Evolutionary conservation across 495 filamentous ascomycete species (phyloP), one percentile per base, ranked within the genome.

Genomic region (Trichoderma virens): DNA sequence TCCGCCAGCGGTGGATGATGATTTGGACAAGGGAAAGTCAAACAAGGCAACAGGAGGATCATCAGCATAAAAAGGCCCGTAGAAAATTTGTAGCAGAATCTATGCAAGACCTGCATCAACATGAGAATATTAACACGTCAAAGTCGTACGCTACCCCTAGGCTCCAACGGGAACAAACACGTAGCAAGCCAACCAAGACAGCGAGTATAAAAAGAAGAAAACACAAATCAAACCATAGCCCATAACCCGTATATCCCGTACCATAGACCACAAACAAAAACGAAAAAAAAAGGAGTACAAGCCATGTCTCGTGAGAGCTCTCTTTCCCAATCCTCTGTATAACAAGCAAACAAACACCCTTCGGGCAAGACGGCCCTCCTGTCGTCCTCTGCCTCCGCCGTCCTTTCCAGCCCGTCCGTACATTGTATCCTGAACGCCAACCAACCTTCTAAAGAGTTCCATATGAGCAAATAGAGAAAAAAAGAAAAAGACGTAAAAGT

Each of bases 1-100:
- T 43, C 68, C 69, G 41, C 73, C 75, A 11, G 70, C 61, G 60
- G 72, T 76, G 20, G 73, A 74, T 30, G 75, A 74, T 41, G 72
- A 72, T 64, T 62, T 75, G 45, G 70, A 71, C 64, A 74, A 75
- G 69, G 54, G 64, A 18, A 73, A 69, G 62, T 23, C 28, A 23
- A 8, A 1, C 0, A 56, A 56, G 16, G 11, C 16, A 8, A n/a
- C 23, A 16, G 51, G 23, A 56, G 51, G 23, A 30, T 27, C 51
- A 30, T 56, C 51, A 30, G 0, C 51, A 56, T 56, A 27, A 56
- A 16, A n/a, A 45, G 41, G 3, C 3, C 20, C 23, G 23, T 51
- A 23, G 5, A 8, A 30, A 51, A 51, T 25, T 0, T 41, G 0
- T 41, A 16, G 38, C 11, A 5, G 34, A 35, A n/a, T n/a, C n/a